Evolutionary conservation across 768 basidiomycete species (phyloP).

Genomic region (Mycena filopes): DNA sequence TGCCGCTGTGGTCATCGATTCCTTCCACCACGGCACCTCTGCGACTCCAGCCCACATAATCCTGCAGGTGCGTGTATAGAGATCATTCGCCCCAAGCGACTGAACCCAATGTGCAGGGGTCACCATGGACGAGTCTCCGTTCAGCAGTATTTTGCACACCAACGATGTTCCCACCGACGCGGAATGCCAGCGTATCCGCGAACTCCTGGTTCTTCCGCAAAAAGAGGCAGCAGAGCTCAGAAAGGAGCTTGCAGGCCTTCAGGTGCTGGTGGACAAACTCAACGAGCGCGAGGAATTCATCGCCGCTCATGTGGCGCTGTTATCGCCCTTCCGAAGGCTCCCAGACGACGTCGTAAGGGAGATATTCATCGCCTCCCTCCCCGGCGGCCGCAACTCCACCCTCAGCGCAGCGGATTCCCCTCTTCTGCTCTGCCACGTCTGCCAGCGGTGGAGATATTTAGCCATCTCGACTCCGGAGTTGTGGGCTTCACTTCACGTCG

Average conservation of each 20-base stretch:
- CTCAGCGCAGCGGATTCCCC: too few species aligned
- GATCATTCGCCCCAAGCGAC: too few species aligned
- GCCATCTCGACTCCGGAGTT: too few species aligned
- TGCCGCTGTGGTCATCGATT: too few species aligned
- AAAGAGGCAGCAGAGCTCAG: neutral
- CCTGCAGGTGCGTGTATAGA: too few species aligned
- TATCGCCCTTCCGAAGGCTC: neutral
- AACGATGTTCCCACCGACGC: neutral
- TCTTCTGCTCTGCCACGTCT: too few species aligned
- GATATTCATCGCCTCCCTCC: neutral
- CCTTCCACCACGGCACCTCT: too few species aligned
- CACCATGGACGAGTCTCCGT: too few species aligned
- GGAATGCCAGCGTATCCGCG: neutral
- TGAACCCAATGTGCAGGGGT: too few species aligned
- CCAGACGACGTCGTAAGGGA: neutral
- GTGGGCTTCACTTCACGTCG: too few species aligned
- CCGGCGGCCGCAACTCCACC: neutral
- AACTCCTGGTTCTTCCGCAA: neutral
- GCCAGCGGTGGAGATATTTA: too few species aligned
- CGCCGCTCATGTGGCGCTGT: neutral
- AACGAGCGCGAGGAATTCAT: neutral
- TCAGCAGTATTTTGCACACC: neutral
- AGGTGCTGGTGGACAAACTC: neutral
- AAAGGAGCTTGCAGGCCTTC: neutral
- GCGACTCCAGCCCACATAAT: too few species aligned